Base-by-base conservation (phyloP, 768 basidiomycete species). In the Pholiota molesta region DNA sequence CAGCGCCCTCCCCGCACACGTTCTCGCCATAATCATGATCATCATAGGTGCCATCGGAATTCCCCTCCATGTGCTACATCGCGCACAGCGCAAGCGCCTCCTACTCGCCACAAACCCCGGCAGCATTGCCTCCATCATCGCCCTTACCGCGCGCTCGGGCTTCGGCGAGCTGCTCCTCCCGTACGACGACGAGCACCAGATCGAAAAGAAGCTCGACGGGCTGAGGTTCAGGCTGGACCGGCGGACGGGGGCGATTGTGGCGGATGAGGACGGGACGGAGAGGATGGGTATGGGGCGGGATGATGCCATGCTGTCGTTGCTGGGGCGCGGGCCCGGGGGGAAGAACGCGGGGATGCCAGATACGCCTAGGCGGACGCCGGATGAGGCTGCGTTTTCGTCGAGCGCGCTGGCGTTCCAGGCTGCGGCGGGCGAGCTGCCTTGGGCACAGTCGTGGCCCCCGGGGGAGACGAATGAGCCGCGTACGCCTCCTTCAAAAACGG, bases 131-230 rank as follows among this genome's bases (percentile, higher is more conserved):
- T 72, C 81, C 10, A 76, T 83, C 33, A 74, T 84, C 9, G 80
- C 87, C 3, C 75, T 88, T 58, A 87, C 88, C 2, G 75, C 84
- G 0, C 83, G 78, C 9, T 88, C 86, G 44, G 87, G 87, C 14
- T 87, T 86, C 59, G 87, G 86, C 21, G 80, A 86, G 42, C 77
- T 86, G 13, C 72, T 90, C n/a, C 66, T 81, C 11, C 87, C 88
- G 0, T 86, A 84, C 62, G 87, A 90, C 70, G 72, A 83, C 59
- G 74, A 79, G 42, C 47, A 59, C 28, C 74, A 74, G 4, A 73
- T 90, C 33, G 75, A 77, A 49, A 69, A 74, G 62, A 87, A 84
- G 62, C 72, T 90, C 33, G 71, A 73, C 14, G 83, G 81, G 0
- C 65, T 89, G 54, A 72, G 72, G 16, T 90, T 89, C 74, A 68